These are phyloP conservation scores for Avena sativa DNA, from an alignment of 176 grass and related monocot species.

Conservation along the genomic window DNA sequence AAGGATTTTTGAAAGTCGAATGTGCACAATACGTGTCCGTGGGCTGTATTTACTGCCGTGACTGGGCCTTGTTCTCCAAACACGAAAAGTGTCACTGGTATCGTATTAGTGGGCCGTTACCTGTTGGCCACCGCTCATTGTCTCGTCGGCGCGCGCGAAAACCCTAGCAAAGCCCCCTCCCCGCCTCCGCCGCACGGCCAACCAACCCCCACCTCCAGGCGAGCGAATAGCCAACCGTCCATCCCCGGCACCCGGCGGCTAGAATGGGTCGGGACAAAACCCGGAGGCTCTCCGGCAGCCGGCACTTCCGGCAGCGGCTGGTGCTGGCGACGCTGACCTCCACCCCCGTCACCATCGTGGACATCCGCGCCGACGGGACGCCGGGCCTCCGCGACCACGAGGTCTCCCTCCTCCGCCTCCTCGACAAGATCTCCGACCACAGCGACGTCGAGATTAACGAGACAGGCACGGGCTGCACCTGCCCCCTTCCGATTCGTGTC, in stretches of 20 bases:
- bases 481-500: not conserved
- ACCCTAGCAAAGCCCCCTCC: constrained; percentile 27
- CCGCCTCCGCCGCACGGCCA: constrained; percentile 23
- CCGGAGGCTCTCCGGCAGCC: constrained; percentile 62
- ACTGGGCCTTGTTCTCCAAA: not conserved
- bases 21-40: no score
- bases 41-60: not conserved
- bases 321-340: constrained; percentile 74
- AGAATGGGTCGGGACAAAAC: constrained; percentile 50
- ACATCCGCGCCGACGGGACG: constrained; percentile 67
- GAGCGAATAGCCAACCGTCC: not conserved
- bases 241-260: not conserved
- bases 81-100: not conserved
- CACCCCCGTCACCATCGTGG: constrained; percentile 66
- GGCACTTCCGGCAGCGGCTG: constrained; percentile 78
- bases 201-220: not conserved
- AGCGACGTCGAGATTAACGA: constrained; percentile 79
- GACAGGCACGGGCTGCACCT: constrained; percentile 43
- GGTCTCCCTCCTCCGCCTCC: constrained; percentile 79
- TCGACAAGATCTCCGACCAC: constrained; percentile 83
- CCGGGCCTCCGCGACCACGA: constrained; percentile 76
- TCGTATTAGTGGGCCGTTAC: not conserved
- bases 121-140: not conserved
- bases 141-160: constrained; percentile 40
- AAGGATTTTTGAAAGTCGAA: no score